Base-by-base conservation (phyloP, 495 filamentous ascomycete species). In the Penicillium salamii region DNA sequence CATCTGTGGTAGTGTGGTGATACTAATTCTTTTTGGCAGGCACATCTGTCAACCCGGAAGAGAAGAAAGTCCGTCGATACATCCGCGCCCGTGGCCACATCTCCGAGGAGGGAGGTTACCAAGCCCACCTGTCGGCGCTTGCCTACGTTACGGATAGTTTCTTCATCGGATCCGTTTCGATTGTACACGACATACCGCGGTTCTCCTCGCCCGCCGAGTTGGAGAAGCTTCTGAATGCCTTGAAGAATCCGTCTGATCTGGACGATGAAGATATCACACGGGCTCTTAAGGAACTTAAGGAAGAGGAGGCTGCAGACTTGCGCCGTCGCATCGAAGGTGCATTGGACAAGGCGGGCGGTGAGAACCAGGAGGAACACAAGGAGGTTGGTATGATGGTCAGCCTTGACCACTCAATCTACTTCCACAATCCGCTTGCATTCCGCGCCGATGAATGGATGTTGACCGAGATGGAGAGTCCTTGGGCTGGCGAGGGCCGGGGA, bases 321-420 rank as follows among this genome's bases (percentile, higher is more conserved):
- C 69, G 65, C 33, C 65, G 60, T 23, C 66, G 63, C 24, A 46
- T 74, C 3, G 66, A 74, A 44, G 69, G 69, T 0, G 69, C 64
- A 3, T 32, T 74, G 28, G 60, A 46, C 38, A 57, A 66, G 36
- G 61, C 57, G 3, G 50, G 53, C 12, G 42, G 41, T 31, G 52
- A 55, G 20, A 55, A 52, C 2, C 50, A 60, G 24, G 36, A 40
- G 12, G 54, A 67, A 2, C 61, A 62, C 15, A 71, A 63, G 49
- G 59, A 72, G 60, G 72, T 98, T 13, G 89, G 93, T 8, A 97
- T 98, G 91, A 92, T 97, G 88, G 90, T 97, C 47, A 90, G 85
- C 46, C 70, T 98, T 17, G 93, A 98, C 66, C 90, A 93, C 70
- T 86, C 84, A 3, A 96, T 98, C 36, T 96, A 95, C 67, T 98